Conservation (phyloP, 176 grass and related monocot genomes). For the Aegilops longissima region DNA sequence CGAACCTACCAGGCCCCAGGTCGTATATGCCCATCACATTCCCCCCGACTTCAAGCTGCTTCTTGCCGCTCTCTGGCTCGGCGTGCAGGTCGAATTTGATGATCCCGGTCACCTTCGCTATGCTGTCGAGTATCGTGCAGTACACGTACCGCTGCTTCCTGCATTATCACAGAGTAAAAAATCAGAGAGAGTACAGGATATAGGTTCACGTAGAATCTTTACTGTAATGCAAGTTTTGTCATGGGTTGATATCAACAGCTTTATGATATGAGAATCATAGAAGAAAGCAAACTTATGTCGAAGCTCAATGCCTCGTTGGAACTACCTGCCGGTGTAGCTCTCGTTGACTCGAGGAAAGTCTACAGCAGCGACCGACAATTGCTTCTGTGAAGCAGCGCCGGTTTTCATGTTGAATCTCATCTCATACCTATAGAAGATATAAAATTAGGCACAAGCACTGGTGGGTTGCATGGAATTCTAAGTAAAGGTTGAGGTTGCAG, state of each 20-base stretch:
- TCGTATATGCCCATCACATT: conserved; percentile 76
- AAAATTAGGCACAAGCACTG: not conserved
- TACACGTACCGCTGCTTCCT: conserved; percentile 86
- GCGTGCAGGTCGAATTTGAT: conserved; percentile 86
- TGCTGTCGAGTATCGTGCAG: conserved; percentile 71
- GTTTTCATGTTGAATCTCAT: conserved; percentile 95
- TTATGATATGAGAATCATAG: not conserved
- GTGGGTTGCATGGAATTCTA: not conserved
- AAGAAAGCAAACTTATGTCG: not conserved
- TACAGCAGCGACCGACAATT: conserved; percentile 79
- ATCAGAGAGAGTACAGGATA: not conserved
- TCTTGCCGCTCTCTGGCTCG: conserved; percentile 60
- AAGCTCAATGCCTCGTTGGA: not conserved
- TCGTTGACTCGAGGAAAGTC: conserved; percentile 96
- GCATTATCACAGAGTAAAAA: not conserved
- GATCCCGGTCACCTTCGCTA: conserved; percentile 69
- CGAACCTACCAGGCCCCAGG: conserved; percentile 68
- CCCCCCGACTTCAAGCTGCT: conserved; percentile 75
- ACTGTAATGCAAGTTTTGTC: not conserved
- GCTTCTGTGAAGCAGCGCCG: conserved; percentile 75
- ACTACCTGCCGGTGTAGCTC: conserved; percentile 77
- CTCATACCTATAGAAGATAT: conserved; percentile 55
- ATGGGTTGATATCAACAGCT: not conserved
- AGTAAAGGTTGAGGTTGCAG: not conserved
- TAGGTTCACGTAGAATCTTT: not conserved